Evolutionary conservation across 352 stramenopile genomes (phyloP).

Genomic region (Phytophthora lateralis): DNA sequence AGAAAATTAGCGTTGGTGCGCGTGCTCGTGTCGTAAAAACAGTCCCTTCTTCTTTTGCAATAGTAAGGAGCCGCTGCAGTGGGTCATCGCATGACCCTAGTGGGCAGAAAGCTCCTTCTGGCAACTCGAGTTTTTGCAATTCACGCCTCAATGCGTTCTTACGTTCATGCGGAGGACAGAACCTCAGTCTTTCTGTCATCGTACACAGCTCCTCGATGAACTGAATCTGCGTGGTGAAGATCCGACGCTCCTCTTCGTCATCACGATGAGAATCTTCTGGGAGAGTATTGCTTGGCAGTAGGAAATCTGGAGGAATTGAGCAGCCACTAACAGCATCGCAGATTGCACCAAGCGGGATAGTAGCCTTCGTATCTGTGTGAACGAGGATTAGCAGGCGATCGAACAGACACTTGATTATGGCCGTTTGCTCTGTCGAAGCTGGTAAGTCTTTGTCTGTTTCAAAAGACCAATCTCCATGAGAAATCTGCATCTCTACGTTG

Average conservation of each 20-base stretch:
- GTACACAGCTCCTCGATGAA: constrained; percentile 79
- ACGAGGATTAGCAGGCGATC: constrained; percentile 61
- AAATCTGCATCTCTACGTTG: constrained; percentile 86
- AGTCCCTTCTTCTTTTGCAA: constrained; percentile 70
- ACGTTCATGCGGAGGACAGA: constrained; percentile 54
- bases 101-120: constrained; percentile 68
- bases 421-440: constrained; percentile 57
- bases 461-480: constrained; percentile 63
- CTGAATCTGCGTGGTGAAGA: constrained; percentile 72
- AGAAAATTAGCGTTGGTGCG: constrained; percentile 83
- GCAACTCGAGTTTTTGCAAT: constrained; percentile 61
- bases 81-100: constrained; percentile 70
- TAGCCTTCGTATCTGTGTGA: constrained; percentile 36
- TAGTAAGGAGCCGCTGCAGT: constrained; percentile 66
- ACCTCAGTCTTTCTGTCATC: constrained; percentile 77
- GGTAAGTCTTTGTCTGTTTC: constrained; percentile 66
- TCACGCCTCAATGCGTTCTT: constrained; percentile 66
- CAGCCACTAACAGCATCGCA: constrained; percentile 59
- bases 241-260: constrained; percentile 37
- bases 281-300: constrained; percentile 42
- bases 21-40: constrained; percentile 90
- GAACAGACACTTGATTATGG: constrained; percentile 73
- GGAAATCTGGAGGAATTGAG: constrained; percentile 52
- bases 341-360: constrained; percentile 54
- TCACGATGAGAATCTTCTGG: constrained; percentile 39